phyloP scores from a whole-genome alignment of 208 protist genomes.

The Novymonas esmeraldas region DNA sequence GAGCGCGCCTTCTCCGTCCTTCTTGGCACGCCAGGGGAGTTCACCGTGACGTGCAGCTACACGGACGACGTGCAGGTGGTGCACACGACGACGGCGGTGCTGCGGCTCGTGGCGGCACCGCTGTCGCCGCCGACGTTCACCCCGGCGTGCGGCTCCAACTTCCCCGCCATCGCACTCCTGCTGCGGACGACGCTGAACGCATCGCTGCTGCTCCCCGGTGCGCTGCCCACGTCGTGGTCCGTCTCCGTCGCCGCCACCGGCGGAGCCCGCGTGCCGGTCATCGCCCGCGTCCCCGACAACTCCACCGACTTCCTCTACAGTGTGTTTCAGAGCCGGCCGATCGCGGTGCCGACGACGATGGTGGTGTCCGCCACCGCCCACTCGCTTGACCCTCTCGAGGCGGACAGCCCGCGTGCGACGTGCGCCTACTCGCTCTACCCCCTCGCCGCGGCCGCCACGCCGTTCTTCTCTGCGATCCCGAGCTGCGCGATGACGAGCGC shows the following conservation, averaged over 20 bases:
- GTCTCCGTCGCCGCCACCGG: slow-evolving; percentile 19
- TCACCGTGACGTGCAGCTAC: slow-evolving; percentile 59
- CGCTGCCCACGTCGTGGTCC: slow-evolving; percentile 23
- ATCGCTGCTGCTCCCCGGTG: slow-evolving; percentile 22
- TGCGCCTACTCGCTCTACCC: slow-evolving; percentile 49
- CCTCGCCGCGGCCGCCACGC: slow-evolving; percentile 30
- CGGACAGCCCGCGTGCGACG: slow-evolving; percentile 19
- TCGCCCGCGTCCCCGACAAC: slow-evolving; percentile 7
- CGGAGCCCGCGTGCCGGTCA: slow-evolving; percentile 17
- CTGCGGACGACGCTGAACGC: slow-evolving; percentile 30
- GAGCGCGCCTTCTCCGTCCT: slow-evolving; percentile 16
- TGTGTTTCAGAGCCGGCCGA: slow-evolving; percentile 3
- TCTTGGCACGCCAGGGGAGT: slow-evolving; percentile 36
- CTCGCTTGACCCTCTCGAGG: slow-evolving; percentile 51
- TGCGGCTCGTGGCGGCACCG: slow-evolving; percentile 34
- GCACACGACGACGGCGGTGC: slow-evolving; percentile 20
- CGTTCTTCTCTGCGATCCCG: slow-evolving; percentile 38
- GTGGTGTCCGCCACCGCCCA: slow-evolving; percentile 30
- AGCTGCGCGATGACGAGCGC: slow-evolving; percentile 22
- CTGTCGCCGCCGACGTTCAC: slow-evolving; percentile 35
- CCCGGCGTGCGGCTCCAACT: slow-evolving; percentile 43
- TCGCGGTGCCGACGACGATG: slow-evolving; percentile 1
- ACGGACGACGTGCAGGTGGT: slow-evolving; percentile 36
- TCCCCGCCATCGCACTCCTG: slow-evolving; percentile 43
- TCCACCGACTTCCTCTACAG: slow-evolving; percentile 30